phyloP scores from a whole-genome alignment of 352 stramenopile species.

The Pythium scleroteichum region DNA sequence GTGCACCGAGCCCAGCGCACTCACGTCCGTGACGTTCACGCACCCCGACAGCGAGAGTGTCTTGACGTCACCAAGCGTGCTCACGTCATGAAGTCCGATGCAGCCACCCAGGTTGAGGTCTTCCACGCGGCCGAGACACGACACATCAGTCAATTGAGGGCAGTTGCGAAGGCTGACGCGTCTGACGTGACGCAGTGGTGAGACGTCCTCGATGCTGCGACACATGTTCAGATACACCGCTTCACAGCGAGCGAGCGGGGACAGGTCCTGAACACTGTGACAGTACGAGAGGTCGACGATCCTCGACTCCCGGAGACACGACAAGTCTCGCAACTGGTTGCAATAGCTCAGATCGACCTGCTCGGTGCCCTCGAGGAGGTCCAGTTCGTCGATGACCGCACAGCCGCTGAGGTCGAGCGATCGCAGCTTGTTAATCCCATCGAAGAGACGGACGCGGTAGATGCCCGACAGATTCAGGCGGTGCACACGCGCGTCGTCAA shows the following conservation, averaged over 20 bases:
- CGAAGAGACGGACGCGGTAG: conserved; percentile 49
- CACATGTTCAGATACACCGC: conserved; percentile 70
- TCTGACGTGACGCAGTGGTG: conserved; percentile 38
- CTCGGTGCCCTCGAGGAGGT: conserved; percentile 38
- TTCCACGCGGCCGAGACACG: conserved; percentile 41
- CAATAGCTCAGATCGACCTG: conserved; percentile 74
- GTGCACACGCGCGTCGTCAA: conserved; percentile 32
- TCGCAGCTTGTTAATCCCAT: conserved; percentile 46
- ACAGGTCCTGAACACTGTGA: conserved; percentile 51
- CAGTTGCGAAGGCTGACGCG: conserved; percentile 63
- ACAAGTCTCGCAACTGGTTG: conserved; percentile 50
- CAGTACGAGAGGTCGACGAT: conserved; percentile 72
- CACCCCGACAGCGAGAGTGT: conserved; percentile 59
- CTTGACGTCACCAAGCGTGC: conserved; percentile 38
- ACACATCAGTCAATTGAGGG: conserved; percentile 49
- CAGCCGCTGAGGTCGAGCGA: conserved; percentile 65
- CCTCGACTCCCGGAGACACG: conserved; percentile 38
- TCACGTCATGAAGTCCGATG: conserved; percentile 46
- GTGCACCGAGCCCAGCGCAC: conserved; percentile 41
- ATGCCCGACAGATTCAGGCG: conserved; percentile 55
- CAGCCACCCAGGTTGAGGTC: conserved; percentile 66
- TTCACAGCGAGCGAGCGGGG: conserved; percentile 42
- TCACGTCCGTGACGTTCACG: conserved; percentile 60
- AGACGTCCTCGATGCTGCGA: conserved; percentile 49
- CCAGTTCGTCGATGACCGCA: conserved; percentile 43